These are phyloP conservation scores for Ophiostoma ulmi DNA, from an alignment of 2,329 filamentous ascomycete species.

Conservation along the genomic window DNA sequence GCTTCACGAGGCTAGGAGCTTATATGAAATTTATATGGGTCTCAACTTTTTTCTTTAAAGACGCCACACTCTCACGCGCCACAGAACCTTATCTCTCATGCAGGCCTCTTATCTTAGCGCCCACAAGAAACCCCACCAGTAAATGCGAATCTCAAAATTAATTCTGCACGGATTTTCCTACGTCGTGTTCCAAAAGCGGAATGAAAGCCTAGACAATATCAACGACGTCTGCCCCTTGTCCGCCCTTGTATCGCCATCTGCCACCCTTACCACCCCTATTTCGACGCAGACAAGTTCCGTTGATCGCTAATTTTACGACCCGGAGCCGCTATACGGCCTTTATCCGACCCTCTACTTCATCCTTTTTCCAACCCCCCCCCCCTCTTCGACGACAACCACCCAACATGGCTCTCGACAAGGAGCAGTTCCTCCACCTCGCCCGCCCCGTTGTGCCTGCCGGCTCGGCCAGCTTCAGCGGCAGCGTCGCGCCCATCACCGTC, in stretches of 20 bases:
- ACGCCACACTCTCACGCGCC: constrained; percentile 20
- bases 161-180: constrained; percentile 27
- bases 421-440: constrained; percentile 90
- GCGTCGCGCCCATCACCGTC: constrained; percentile 86
- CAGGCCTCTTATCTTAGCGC: constrained; percentile 47
- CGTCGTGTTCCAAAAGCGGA: constrained; percentile 23
- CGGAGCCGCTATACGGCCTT: constrained; percentile 22
- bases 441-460: constrained; percentile 83
- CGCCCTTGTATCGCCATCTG: constrained; percentile 19
- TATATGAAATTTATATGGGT: constrained; percentile 18
- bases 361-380: neutral
- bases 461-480: constrained; percentile 71
- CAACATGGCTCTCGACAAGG: constrained; percentile 70
- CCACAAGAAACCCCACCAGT: constrained; percentile 41
- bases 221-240: constrained; percentile 15
- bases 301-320: neutral
- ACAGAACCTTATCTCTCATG: constrained; percentile 34
- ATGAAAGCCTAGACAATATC: constrained; percentile 20
- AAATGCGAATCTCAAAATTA: constrained; percentile 30
- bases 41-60: constrained; percentile 14
- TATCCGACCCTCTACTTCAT: constrained; percentile 23
- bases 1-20: constrained; percentile 22
- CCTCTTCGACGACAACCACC: constrained; percentile 14
- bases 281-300: constrained; percentile 19
- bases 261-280: constrained; percentile 23